These are phyloP conservation scores for Bertia moriformis DNA, from an alignment of 2,329 filamentous ascomycete species.

Conservation along the genomic window DNA sequence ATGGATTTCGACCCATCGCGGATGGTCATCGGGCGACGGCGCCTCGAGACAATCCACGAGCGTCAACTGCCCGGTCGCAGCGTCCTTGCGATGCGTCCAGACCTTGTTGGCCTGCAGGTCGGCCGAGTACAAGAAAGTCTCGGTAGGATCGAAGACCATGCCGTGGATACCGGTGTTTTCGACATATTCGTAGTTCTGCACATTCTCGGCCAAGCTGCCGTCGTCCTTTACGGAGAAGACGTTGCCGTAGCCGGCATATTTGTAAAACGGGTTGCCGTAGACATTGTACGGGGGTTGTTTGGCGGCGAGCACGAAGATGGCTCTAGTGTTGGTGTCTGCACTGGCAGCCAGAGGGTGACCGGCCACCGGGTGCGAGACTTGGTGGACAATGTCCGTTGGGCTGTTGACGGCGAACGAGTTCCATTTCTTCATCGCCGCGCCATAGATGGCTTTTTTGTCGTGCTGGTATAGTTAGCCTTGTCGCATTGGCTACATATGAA, in stretches of 20 bases:
- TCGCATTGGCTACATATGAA: conserved; percentile 1
- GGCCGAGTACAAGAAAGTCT: conserved; percentile 65
- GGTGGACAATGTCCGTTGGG: conserved; percentile 62
- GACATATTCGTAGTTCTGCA: conserved; percentile 63
- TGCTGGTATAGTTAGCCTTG: conserved; percentile 36
- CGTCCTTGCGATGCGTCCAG: conserved; percentile 68
- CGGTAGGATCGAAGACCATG: conserved; percentile 65
- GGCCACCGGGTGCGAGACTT: conserved; percentile 60
- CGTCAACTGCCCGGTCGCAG: conserved; percentile 42
- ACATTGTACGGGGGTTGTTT: conserved; percentile 65
- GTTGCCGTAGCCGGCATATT: conserved; percentile 68
- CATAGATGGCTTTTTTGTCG: conserved; percentile 70
- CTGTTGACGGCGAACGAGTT: conserved; percentile 65
- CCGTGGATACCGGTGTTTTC: conserved; percentile 62
- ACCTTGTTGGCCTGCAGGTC: conserved; percentile 67
- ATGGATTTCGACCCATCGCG: conserved; percentile 78
- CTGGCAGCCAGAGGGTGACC: conserved; percentile 58
- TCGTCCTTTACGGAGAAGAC: conserved; percentile 48
- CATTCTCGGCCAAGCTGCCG: conserved; percentile 45
- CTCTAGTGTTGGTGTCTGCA: conserved; percentile 64
- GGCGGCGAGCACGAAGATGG: conserved; percentile 76
- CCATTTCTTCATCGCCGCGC: conserved; percentile 89
- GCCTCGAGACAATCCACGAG: conserved; percentile 62
- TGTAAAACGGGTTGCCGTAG: conserved; percentile 84
- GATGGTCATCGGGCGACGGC: conserved; percentile 59